phyloP scores from a whole-genome alignment of 345 rosid genomes.

The Eucalyptus lansdowneana region DNA sequence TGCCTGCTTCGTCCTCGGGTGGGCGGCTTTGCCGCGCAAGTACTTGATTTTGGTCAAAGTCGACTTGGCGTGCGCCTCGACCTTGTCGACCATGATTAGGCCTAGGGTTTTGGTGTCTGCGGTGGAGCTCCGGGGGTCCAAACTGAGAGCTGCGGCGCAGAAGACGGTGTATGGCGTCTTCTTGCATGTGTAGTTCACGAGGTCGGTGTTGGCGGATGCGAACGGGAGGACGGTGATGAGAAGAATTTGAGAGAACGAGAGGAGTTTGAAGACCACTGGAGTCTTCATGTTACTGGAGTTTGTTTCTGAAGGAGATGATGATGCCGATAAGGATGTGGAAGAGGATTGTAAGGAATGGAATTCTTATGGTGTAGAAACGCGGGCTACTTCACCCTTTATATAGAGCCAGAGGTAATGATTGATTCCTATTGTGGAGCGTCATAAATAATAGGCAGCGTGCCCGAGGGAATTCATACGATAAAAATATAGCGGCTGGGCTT shows the following conservation, averaged over 20 bases:
- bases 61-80: background rate
- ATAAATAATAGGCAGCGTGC: too few relatives aligned
- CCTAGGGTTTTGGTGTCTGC: background rate
- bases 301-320: background rate
- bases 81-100: slow-evolving; percentile 8
- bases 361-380: background rate
- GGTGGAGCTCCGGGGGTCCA: background rate
- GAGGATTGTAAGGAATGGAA: background rate
- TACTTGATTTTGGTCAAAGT: background rate
- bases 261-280: background rate
- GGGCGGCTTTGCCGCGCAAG: background rate
- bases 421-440: too few relatives aligned
- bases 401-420: background rate
- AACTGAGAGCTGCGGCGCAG: background rate
- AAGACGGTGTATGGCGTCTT: background rate
- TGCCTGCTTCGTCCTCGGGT: background rate
- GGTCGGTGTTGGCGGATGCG: background rate
- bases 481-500: too few relatives aligned
- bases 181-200: background rate
- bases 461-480: too few relatives aligned
- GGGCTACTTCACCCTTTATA: background rate
- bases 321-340: background rate
- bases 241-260: background rate
- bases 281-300: background rate
- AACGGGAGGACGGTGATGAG: background rate